A percentile compares a stretch with the other conserved stretches of the same genome.
phyloP scores from a whole-genome alignment of 306 rosid genomes.

The Clitoria ternatea region DNA sequence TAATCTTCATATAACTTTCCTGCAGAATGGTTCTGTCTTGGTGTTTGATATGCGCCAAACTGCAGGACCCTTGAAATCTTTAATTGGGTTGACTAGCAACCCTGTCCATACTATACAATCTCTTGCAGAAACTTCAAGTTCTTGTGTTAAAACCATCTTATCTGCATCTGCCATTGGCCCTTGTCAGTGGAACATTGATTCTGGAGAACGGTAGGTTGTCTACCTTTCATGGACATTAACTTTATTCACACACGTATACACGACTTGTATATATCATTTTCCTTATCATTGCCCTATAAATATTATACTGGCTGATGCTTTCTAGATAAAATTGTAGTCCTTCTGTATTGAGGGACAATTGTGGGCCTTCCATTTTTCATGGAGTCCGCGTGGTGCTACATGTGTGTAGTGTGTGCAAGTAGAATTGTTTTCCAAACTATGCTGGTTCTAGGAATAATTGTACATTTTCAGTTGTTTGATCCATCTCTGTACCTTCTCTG shows the following conservation, averaged over 20 bases:
- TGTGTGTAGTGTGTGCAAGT: neutral
- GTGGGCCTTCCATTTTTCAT: neutral
- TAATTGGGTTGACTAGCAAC: constrained; percentile 57
- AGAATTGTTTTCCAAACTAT: neutral
- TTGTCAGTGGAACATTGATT: constrained; percentile 70
- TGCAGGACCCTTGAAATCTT: constrained; percentile 56
- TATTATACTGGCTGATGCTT: neutral
- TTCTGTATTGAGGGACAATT: constrained; percentile 2
- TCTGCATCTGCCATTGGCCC: constrained; percentile 86
- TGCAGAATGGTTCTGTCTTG: constrained; percentile 81
- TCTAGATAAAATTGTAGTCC: neutral
- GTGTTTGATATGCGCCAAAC: constrained; percentile 86
- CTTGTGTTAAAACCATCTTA: constrained; percentile 46
- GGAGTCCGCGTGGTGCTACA: neutral
- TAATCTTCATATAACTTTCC: constrained; percentile 13
- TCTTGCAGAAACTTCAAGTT: constrained; percentile 47
- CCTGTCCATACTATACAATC: constrained; percentile 80
- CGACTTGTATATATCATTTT: neutral
- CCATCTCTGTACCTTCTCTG: neutral
- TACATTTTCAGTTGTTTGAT: neutral
- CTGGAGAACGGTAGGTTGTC: constrained; percentile 65
- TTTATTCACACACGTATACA: no score
- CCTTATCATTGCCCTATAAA: neutral
- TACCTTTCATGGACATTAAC: constrained; percentile 7
- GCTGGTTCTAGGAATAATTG: neutral